Percentiles rank a stretch among this genome's conserved stretches.
Conservation (phyloP, 345 rosid genomes). For the Bretschneidera sinensis region DNA sequence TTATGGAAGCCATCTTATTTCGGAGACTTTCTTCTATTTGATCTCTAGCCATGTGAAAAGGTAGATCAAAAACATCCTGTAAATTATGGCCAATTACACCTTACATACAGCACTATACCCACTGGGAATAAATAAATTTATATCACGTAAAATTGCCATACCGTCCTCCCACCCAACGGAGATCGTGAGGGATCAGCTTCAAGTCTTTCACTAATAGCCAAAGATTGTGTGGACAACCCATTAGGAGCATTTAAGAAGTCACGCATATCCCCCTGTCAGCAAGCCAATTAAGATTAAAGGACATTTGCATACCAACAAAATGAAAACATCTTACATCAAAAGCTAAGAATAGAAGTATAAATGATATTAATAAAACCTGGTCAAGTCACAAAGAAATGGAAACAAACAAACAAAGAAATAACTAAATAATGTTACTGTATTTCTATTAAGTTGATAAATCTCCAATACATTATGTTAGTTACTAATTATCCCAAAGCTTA, state of each 20-base stretch:
- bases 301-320: too few species aligned
- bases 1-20: constrained; percentile 85
- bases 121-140: background rate
- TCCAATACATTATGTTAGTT: too few species aligned
- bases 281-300: background rate
- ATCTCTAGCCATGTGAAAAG: constrained; percentile 88
- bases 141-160: constrained; percentile 25
- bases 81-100: constrained; percentile 5
- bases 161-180: constrained; percentile 98
- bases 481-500: too few species aligned
- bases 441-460: background rate
- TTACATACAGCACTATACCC: constrained; percentile 5
- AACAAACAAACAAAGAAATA: background rate
- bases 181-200: constrained; percentile 67
- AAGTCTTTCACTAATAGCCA: constrained; percentile 48
- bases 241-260: constrained; percentile 84
- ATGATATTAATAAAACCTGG: background rate
- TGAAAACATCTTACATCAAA: too few species aligned
- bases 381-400: background rate
- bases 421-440: background rate
- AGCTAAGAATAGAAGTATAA: background rate
- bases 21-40: constrained; percentile 97
- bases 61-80: constrained; percentile 92
- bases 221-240: constrained; percentile 70
- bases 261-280: constrained; percentile 82